Conservation (phyloP, 2,329 filamentous ascomycete genomes). For the Atkinsonella hypoxylon region DNA sequence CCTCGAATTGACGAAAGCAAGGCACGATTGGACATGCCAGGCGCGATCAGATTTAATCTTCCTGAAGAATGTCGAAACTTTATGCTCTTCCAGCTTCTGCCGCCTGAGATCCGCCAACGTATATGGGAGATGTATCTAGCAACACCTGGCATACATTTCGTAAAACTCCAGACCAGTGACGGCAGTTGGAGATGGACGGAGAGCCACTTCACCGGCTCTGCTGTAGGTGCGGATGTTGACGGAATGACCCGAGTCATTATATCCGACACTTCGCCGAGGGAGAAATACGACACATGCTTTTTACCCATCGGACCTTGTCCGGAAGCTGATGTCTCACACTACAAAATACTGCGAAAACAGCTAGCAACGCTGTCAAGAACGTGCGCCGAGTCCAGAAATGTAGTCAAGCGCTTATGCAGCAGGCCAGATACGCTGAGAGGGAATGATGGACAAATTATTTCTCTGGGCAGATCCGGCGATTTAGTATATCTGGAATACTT, state of each 20-base stretch:
- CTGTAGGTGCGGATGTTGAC: constrained; percentile 4
- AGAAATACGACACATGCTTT: constrained; percentile 13
- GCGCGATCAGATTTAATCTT: constrained; percentile 16
- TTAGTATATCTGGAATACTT: constrained; percentile 25
- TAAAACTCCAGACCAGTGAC: constrained; percentile 16
- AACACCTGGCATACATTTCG: constrained; percentile 23
- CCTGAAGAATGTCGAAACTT: constrained; percentile 20
- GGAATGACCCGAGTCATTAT: constrained; percentile 13
- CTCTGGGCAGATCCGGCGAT: constrained; percentile 18
- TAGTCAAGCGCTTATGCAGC: constrained; percentile 12
- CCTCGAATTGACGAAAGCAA: too few relatives aligned
- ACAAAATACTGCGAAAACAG: constrained; percentile 17
- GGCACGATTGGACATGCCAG: not conserved
- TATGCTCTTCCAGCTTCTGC: constrained; percentile 19
- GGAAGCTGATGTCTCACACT: constrained; percentile 21
- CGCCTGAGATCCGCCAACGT: constrained; percentile 22
- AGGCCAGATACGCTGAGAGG: constrained; percentile 15
- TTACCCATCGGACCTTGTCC: constrained; percentile 9
- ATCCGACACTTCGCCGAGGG: constrained; percentile 12
- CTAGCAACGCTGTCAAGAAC: constrained; percentile 16
- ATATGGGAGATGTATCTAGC: constrained; percentile 22
- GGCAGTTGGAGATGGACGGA: constrained; percentile 13
- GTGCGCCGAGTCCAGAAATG: constrained; percentile 15
- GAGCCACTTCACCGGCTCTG: not conserved
- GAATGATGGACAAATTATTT: constrained; percentile 16